Conservation (phyloP, 257 asterid species). For the Solanum paucissectum region DNA sequence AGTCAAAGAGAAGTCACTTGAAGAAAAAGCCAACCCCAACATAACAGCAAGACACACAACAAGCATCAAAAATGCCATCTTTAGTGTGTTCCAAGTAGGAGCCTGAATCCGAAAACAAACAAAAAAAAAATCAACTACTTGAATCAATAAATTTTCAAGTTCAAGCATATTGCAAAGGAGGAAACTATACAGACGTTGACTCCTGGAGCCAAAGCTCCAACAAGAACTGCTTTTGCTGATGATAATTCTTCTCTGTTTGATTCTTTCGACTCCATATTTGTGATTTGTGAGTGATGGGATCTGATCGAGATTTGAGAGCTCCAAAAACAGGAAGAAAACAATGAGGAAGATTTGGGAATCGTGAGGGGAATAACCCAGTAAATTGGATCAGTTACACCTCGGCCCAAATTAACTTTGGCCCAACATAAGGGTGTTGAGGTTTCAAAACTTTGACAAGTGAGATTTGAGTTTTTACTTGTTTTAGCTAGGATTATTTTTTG, state of each 20-base stretch:
- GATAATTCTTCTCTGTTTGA: neutral
- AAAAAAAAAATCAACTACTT: neutral
- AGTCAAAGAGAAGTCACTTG: conserved; percentile 52
- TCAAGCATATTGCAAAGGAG: neutral
- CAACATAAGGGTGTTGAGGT: neutral
- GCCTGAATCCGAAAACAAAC: conserved; percentile 25
- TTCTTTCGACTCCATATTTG: neutral
- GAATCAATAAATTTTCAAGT: neutral
- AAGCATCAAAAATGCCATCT: conserved; percentile 71
- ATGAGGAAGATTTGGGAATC: neutral
- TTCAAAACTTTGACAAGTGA: neutral
- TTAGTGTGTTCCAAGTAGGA: conserved; percentile 82
- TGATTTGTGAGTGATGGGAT: neutral
- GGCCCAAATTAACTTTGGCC: neutral
- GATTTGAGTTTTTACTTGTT: neutral
- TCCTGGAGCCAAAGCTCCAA: neutral
- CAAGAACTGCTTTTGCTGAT: neutral
- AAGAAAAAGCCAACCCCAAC: conserved; percentile 78
- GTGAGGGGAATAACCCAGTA: neutral
- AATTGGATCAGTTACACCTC: neutral
- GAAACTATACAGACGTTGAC: neutral
- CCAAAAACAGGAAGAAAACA: neutral
- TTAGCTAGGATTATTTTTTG: neutral
- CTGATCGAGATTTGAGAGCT: neutral
- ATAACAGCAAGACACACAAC: conserved; percentile 63